Evolutionary conservation across 2,329 filamentous ascomycete species (phyloP), one percentile per base, ranked within the genome.

Genomic region (Botrytis hyacinthi): DNA sequence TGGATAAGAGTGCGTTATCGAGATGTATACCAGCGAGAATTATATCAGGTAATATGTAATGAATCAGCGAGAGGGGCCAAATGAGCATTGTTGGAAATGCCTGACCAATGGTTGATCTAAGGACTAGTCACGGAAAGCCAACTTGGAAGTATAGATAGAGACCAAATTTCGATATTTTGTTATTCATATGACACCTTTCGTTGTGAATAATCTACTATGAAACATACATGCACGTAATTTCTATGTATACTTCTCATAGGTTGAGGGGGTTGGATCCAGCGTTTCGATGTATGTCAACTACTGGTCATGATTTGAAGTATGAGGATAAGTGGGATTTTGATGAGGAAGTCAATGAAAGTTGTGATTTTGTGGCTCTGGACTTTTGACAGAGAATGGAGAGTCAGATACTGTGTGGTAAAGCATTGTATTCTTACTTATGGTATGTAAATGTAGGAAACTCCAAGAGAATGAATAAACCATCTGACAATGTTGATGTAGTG

Each of bases 231-330:
- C 51, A 54, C 26, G 16, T 29, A 8, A 29, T 3, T 5, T 6
- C 2, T 54, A 54, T 18, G 12, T 16, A 7, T 8, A 29, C 16
- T 16, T 54, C 51, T 54, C 51, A 18, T 16, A 2, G 51, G 5
- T n/a, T 18, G n/a, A 1, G 48, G 1, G 9, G 4, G 0, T 54
- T 26, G 1, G 26, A 54, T 4, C 5, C 0, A 29, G 6, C 4
- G 16, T 29, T 54, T 8, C 2, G 9, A 18, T 29, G 51, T 1
- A 29, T 54, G n/a, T 9, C 26, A 29, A 18, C 7, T 29, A 14
- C 51, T n/a, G n/a, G 1, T 18, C n/a, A 29, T 54, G n/a, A 54
- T 29, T 18, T 29, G 6, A 54, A 29, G 14, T 54, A 3, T 16
- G n/a, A 7, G 14, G 14, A 29, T 16, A 6, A 8, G 51, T 54